Evolutionary conservation across 2,329 filamentous ascomycete genomes (phyloP).

Genomic region (Cadophora malorum): DNA sequence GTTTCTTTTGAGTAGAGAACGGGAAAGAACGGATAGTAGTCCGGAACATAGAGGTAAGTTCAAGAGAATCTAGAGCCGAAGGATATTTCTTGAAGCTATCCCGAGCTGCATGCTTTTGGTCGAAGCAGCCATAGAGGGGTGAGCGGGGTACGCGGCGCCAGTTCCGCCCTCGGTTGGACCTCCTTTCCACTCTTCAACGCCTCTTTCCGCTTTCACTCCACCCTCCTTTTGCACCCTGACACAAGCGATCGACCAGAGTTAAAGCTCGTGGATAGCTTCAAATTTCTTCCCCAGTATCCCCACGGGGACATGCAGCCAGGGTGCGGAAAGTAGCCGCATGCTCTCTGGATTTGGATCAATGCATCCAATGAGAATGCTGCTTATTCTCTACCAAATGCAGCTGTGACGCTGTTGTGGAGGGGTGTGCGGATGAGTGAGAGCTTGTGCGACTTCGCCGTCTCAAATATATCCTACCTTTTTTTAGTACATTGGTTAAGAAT

Average conservation of each 20-base stretch:
- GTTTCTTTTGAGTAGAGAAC: conserved; percentile 1
- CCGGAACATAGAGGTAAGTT: not conserved
- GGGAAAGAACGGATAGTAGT: not conserved
- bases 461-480: not conserved
- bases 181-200: not conserved
- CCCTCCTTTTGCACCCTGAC: not conserved
- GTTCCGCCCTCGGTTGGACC: conserved; percentile 8
- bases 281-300: not conserved
- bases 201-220: not conserved
- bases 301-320: conserved; percentile 12
- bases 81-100: conserved; percentile 1
- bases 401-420: conserved; percentile 1
- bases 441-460: conserved; percentile 7
- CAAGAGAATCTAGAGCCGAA: conserved; percentile 1
- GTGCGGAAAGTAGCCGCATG: conserved; percentile 9
- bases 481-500: not conserved
- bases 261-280: conserved; percentile 14
- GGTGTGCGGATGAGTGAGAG: conserved; percentile 11
- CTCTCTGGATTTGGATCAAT: not conserved
- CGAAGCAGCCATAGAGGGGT: conserved; percentile 3
- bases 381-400: conserved; percentile 10
- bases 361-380: conserved; percentile 11
- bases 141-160: not conserved
- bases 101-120: not conserved
- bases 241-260: conserved; percentile 1